Evolutionary conservation across 139 green algal genomes (phyloP).

Genomic region (Mesotaenium endlicherianum): DNA sequence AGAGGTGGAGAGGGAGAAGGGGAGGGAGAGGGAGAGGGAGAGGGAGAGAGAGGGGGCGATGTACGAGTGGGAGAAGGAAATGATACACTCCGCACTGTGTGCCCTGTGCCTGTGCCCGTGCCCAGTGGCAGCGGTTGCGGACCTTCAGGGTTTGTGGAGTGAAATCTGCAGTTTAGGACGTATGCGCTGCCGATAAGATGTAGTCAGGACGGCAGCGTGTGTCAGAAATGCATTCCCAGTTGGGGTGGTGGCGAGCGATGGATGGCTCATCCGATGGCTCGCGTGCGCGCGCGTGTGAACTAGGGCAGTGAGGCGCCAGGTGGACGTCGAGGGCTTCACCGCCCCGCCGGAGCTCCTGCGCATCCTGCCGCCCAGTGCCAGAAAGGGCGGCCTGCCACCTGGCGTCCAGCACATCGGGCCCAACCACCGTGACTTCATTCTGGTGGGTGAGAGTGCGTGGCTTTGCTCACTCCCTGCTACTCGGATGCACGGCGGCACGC

Average conservation of each 20-base stretch:
- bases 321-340: not conserved
- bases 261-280: not conserved
- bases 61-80: too few relatives aligned
- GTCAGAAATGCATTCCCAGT: not conserved
- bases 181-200: not conserved
- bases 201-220: not conserved
- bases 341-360: slow-evolving; percentile 6
- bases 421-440: slow-evolving; percentile 25
- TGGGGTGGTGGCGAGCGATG: not conserved
- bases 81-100: too few relatives aligned
- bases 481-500: not conserved
- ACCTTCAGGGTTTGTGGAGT: not conserved
- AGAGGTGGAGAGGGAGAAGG: too few relatives aligned
- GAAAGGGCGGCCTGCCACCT: not conserved
- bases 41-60: too few relatives aligned
- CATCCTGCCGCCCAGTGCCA: slow-evolving; percentile 7
- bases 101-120: too few relatives aligned
- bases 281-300: not conserved
- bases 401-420: not conserved
- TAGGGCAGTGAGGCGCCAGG: not conserved
- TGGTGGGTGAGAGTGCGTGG: not conserved
- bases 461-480: not conserved
- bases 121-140: not conserved
- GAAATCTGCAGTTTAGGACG: not conserved
- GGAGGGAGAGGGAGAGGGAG: too few relatives aligned